These are phyloP conservation scores for Alternaria postmessia DNA, from an alignment of 2,329 filamentous ascomycete species.

Conservation along the genomic window DNA sequence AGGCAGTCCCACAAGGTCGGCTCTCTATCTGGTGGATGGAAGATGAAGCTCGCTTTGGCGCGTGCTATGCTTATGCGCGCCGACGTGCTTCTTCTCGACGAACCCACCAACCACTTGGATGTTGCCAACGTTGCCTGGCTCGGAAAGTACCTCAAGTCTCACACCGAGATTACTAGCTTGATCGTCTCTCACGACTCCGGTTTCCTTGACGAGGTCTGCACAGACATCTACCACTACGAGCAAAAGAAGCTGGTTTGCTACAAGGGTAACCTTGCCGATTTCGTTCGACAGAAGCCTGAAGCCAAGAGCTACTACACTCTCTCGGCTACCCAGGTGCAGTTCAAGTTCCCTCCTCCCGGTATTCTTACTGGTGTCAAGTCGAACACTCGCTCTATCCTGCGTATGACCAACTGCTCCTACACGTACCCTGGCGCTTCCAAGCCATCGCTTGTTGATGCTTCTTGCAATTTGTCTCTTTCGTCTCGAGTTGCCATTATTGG, in stretches of 20 bases:
- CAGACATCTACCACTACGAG: constrained; percentile 99
- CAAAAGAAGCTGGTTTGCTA: constrained; percentile 92
- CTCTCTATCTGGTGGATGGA: constrained; percentile 97
- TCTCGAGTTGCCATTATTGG: constrained; percentile 96
- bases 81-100: constrained; percentile 95
- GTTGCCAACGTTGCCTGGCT: constrained; percentile 96
- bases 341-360: constrained; percentile 97
- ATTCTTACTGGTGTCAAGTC: constrained; percentile 97
- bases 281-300: constrained; percentile 90
- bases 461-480: constrained; percentile 86
- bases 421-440: constrained; percentile 91
- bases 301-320: constrained; percentile 98
- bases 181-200: constrained; percentile 99
- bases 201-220: constrained; percentile 96
- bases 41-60: constrained; percentile 98
- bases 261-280: constrained; percentile 81
- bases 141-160: constrained; percentile 92
- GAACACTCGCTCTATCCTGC: constrained; percentile 88
- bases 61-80: constrained; percentile 96
- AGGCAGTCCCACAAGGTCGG: constrained; percentile 90
- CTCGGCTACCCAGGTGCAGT: constrained; percentile 85
- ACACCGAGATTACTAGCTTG: constrained; percentile 94
- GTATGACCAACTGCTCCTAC: constrained; percentile 91
- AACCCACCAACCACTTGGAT: constrained; percentile 98
- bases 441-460: constrained; percentile 85